A percentile compares a stretch with the other conserved stretches of the same genome.
These are phyloP conservation scores for Cryptococcus sp. DNA, from an alignment of 1,284 basidiomycete genomes.

Conservation along the genomic window DNA sequence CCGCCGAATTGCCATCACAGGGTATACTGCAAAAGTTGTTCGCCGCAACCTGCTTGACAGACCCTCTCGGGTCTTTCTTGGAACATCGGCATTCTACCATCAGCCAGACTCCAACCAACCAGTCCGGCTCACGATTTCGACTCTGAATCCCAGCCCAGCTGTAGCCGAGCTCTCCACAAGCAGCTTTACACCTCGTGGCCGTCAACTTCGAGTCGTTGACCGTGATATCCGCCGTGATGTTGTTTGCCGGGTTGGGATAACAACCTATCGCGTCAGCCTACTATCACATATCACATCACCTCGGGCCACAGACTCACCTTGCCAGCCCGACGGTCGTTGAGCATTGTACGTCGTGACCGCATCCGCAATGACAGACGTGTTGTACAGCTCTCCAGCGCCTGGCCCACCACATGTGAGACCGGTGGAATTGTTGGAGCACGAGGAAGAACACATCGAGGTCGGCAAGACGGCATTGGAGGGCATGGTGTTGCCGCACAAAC, in stretches of 20 bases:
- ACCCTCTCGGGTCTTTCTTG: slow-evolving; percentile 1
- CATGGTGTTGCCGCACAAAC: slow-evolving; percentile 1
- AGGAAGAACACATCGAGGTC: slow-evolving; percentile 2
- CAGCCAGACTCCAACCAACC: background rate
- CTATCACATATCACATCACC: too few relatives aligned
- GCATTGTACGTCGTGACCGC: slow-evolving; percentile 1
- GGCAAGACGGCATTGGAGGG: background rate
- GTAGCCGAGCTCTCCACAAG: slow-evolving; percentile 4
- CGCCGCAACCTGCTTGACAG: background rate
- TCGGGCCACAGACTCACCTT: slow-evolving; percentile 4
- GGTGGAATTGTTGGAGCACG: background rate
- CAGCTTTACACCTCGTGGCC: background rate
- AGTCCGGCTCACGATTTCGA: slow-evolving; percentile 7
- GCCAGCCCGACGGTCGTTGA: slow-evolving; percentile 1
- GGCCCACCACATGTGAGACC: slow-evolving; percentile 6
- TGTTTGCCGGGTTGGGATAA: slow-evolving; percentile 6
- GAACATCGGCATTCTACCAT: slow-evolving; percentile 6
- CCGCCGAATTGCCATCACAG: slow-evolving; percentile 8
- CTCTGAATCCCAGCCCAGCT: slow-evolving; percentile 2
- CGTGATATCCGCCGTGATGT: slow-evolving; percentile 1
- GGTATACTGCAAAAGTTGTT: slow-evolving; percentile 11
- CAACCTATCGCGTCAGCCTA: slow-evolving; percentile 1
- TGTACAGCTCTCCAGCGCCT: slow-evolving; percentile 6
- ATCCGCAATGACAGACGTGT: slow-evolving; percentile 3
- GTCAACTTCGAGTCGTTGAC: slow-evolving; percentile 3